Base-by-base conservation (phyloP, 306 rosid genomes). In the Mimosa pudica region DNA sequence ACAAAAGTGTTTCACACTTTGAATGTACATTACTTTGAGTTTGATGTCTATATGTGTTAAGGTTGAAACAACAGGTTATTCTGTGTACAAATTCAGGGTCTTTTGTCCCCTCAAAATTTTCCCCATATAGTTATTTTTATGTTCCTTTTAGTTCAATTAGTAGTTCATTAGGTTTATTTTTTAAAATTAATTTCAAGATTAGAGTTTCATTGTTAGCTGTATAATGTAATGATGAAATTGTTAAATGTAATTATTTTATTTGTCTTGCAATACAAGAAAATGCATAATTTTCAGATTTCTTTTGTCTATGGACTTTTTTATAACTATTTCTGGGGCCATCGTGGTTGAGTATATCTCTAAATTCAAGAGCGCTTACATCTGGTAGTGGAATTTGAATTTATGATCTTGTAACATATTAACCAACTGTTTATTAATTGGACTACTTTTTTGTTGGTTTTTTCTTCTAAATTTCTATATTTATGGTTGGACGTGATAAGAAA, bases 61-160 rank as follows among this genome's bases (percentile, higher is more conserved):
- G 82, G 62, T 49, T 72, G 55, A 35, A 18, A 66, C 82, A 62
- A 42, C 54, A 60, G 65, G 18, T 62, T 79, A 63, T 20, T 45
- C 51, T 47, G 67, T 72, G 68, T 80, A 80, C 74, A 80, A 72
- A 80, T 48, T 48, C 78, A 49, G 57, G 78, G 49, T 17, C 33
- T 45, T 46, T 9, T 11, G 18, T 48, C 47, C n/a, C 64, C 33
- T 46, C 6, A 10, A 20, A 10, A n/a, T 44, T 4, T 10, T 32
- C 8, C 14, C 62, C 14, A 33, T 20, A n/a, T 54, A 36, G 6
- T 78, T 78, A 57, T 47, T 42, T 69, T 64, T 13, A 24, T 10
- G 4, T 49, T 36, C n/a, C 16, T 17, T 18, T 9, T 18, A 33
- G 42, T 14, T 52, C 69, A 58, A 44, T n/a, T 45, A 44, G 48